phyloP scores from a whole-genome alignment of 805 yeast species.

The Pichia ethanolica region DNA sequence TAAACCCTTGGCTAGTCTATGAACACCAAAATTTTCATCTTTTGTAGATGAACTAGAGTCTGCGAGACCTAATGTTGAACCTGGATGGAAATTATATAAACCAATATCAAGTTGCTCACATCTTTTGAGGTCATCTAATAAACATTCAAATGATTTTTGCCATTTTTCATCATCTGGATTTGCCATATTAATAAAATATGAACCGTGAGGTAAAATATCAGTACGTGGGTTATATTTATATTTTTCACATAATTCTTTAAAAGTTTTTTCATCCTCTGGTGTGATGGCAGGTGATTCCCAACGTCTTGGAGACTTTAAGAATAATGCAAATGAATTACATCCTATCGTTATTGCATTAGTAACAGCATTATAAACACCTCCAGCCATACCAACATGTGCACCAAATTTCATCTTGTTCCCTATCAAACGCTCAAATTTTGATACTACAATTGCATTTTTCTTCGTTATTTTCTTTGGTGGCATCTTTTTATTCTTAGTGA shows the following conservation, averaged over 20 bases:
- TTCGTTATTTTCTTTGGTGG: constrained; percentile 18
- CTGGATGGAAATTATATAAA: constrained; percentile 87
- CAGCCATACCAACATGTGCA: constrained; percentile 81
- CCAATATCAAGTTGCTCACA: constrained; percentile 86
- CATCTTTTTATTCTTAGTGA: constrained; percentile 7
- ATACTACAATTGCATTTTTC: background rate
- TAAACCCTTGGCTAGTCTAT: constrained; percentile 68
- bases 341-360: constrained; percentile 41
- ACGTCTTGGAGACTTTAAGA: constrained; percentile 80
- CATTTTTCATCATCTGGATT: constrained; percentile 82
- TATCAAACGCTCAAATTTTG: background rate
- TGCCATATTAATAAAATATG: constrained; percentile 87
- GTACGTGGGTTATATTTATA: constrained; percentile 64
- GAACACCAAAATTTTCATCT: constrained; percentile 5
- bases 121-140: constrained; percentile 78
- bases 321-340: constrained; percentile 83
- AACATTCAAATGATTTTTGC: constrained; percentile 64
- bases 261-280: constrained; percentile 58
- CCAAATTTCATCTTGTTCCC: constrained; percentile 53
- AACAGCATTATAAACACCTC: constrained; percentile 45
- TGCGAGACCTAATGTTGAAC: constrained; percentile 61
- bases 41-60: constrained; percentile 58
- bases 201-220: constrained; percentile 90
- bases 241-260: constrained; percentile 53
- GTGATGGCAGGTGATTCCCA: constrained; percentile 83